Conservation (phyloP, 768 basidiomycete genomes). For the Omphalotus guepiniiformis region DNA sequence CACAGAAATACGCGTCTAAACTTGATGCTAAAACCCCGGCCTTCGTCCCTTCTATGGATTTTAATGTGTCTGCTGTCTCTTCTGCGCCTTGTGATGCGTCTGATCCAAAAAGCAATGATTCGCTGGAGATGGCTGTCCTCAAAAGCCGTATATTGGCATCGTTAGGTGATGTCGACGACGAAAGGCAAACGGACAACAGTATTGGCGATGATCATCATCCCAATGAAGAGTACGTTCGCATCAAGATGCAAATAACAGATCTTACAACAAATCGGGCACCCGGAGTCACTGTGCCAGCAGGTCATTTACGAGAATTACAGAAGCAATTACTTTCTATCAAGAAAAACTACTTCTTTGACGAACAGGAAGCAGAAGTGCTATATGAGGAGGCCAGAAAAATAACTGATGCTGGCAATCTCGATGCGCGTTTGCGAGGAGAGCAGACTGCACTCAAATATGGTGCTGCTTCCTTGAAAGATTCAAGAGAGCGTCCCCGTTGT, state of each 20-base stretch:
- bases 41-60: slow-evolving; percentile 30
- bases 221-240: slow-evolving; percentile 54
- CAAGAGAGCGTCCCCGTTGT: slow-evolving; percentile 15
- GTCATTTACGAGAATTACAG: slow-evolving; percentile 35
- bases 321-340: slow-evolving; percentile 42
- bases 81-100: slow-evolving; percentile 10
- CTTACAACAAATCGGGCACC: slow-evolving; percentile 33
- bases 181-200: slow-evolving; percentile 15
- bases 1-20: slow-evolving; percentile 9
- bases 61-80: slow-evolving; percentile 5
- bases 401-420: slow-evolving; percentile 39
- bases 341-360: slow-evolving; percentile 67
- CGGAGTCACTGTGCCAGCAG: slow-evolving; percentile 21
- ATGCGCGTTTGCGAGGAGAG: slow-evolving; percentile 34
- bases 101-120: slow-evolving; percentile 9
- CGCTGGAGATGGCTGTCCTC: slow-evolving; percentile 1
- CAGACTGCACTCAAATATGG: background rate
- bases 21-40: slow-evolving; percentile 37
- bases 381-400: slow-evolving; percentile 54
- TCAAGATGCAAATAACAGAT: slow-evolving; percentile 54
- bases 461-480: background rate
- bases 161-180: no score
- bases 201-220: slow-evolving; percentile 47
- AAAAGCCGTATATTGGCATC: slow-evolving; percentile 18
- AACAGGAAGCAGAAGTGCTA: slow-evolving; percentile 55